Base-by-base conservation (phyloP, 2,329 filamentous ascomycete species). In the Penicillium digitatum region DNA sequence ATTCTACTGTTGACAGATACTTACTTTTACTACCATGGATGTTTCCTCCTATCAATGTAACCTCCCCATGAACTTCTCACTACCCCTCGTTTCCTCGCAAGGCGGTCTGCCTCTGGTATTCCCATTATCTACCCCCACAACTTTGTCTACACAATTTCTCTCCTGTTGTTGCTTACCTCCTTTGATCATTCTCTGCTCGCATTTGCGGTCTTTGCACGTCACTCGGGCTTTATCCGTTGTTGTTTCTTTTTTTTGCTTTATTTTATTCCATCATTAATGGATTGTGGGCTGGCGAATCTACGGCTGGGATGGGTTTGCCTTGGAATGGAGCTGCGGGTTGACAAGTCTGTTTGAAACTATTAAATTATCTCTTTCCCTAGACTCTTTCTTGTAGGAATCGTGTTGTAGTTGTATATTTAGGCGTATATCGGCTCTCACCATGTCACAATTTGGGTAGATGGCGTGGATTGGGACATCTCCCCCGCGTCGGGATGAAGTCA, bases 281-380 rank as follows among this genome's bases (percentile, higher is more conserved):
- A 59, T 34, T 32, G 43, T 62, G 61, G 63, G 59, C 58, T 59
- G 68, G 68, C 68, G 68, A 70, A 61, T 62, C 53, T 64, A 60
- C 46, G 64, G 66, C 54, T 66, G 62, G 69, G 60, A 57, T 64
- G 63, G 65, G 56, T 65, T 64, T 58, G 38, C 60, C 56, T 54
- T 58, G 59, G 52, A 56, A 60, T 58, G 60, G 61, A 64, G 57
- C 67, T 59, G 55, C 48, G 57, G 63, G 55, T 58, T 62, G 66
- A 62, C 65, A 58, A 56, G 59, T 34, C 43, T 37, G 35, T 29
- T 22, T n/a, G 2, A 45, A 45, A 34, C 29, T 45, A 9, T 3
- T 45, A n/a, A 32, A 45, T 45, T 32, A 12, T 4, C n/a, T 24
- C 9, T 45, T 9, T 34, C 14, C 5, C 4, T 44, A 22, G 4